phyloP scores from a whole-genome alignment of 2,329 filamentous ascomycete species.

The Xylariaceae sp. region DNA sequence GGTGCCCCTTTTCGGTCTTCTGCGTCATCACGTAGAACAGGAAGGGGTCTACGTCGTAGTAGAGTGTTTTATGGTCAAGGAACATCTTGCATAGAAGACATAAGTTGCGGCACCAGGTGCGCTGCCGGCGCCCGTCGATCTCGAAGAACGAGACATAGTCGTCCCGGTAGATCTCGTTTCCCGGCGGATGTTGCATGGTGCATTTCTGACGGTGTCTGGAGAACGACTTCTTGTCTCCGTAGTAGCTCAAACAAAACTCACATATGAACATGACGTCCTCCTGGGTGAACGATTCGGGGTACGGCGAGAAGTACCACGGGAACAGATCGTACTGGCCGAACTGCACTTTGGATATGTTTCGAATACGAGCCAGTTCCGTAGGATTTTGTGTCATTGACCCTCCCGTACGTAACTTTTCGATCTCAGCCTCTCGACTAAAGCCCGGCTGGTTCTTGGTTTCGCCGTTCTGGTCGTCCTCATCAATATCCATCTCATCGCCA shows the following conservation, averaged over 20 bases:
- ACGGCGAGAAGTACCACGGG: constrained; percentile 98
- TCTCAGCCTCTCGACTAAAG: constrained; percentile 82
- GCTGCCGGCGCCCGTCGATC: constrained; percentile 88
- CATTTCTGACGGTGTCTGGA: constrained; percentile 84
- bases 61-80: constrained; percentile 91
- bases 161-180: constrained; percentile 97
- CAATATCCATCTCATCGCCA: constrained; percentile 50
- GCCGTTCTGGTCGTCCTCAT: constrained; percentile 42
- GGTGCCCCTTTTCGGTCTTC: constrained; percentile 81
- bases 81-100: constrained; percentile 95
- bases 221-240: constrained; percentile 76
- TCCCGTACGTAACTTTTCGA: constrained; percentile 88
- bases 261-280: constrained; percentile 92
- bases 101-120: constrained; percentile 94
- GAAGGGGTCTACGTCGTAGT: constrained; percentile 99
- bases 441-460: constrained; percentile 45
- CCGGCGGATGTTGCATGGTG: constrained; percentile 83
- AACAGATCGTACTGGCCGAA: constrained; percentile 90
- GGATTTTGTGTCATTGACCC: constrained; percentile 99
- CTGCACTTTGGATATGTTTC: constrained; percentile 89
- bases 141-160: constrained; percentile 94
- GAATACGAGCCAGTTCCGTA: constrained; percentile 89
- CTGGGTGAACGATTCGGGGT: constrained; percentile 82
- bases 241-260: constrained; percentile 94
- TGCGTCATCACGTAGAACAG: constrained; percentile 97